These are phyloP conservation scores for Aristolochia contorta DNA, from an alignment of 164 flowering plant genomes.

Conservation along the genomic window DNA sequence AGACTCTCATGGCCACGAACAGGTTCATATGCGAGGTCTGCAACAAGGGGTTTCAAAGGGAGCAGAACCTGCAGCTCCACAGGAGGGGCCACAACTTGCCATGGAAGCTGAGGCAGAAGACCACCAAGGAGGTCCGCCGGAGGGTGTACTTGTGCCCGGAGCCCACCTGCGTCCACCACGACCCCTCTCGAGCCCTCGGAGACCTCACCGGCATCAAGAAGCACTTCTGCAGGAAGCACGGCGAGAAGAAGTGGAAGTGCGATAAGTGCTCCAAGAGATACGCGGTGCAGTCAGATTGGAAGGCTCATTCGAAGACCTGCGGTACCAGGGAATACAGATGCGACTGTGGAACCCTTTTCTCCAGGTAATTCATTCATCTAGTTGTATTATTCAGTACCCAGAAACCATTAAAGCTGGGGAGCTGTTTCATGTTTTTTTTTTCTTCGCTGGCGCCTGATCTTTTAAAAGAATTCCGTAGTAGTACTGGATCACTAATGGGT, in stretches of 20 bases:
- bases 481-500: neutral
- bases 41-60: slow-evolving; percentile 93
- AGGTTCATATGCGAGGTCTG: slow-evolving; percentile 92
- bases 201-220: slow-evolving; percentile 93
- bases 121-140: slow-evolving; percentile 58
- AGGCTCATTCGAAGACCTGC: slow-evolving; percentile 85
- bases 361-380: slow-evolving; percentile 39
- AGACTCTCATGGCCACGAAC: slow-evolving; percentile 93
- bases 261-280: slow-evolving; percentile 83
- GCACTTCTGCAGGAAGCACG: slow-evolving; percentile 83
- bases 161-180: slow-evolving; percentile 85
- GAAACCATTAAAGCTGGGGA: too few relatives aligned
- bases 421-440: too few relatives aligned
- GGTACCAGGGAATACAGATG: slow-evolving; percentile 81
- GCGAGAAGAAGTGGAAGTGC: slow-evolving; percentile 94
- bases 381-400: too few relatives aligned
- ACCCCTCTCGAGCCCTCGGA: slow-evolving; percentile 80
- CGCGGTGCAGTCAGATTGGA: slow-evolving; percentile 94
- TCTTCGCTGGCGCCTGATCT: too few relatives aligned
- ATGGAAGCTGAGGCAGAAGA: slow-evolving; percentile 89
- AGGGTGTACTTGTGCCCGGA: slow-evolving; percentile 87
- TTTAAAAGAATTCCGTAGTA: too few relatives aligned
- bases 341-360: slow-evolving; percentile 90
- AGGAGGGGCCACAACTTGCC: slow-evolving; percentile 95
- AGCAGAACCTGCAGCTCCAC: slow-evolving; percentile 86